These are phyloP conservation scores for Dendryphion nanum DNA, from an alignment of 2,329 filamentous ascomycete species.

Conservation along the genomic window DNA sequence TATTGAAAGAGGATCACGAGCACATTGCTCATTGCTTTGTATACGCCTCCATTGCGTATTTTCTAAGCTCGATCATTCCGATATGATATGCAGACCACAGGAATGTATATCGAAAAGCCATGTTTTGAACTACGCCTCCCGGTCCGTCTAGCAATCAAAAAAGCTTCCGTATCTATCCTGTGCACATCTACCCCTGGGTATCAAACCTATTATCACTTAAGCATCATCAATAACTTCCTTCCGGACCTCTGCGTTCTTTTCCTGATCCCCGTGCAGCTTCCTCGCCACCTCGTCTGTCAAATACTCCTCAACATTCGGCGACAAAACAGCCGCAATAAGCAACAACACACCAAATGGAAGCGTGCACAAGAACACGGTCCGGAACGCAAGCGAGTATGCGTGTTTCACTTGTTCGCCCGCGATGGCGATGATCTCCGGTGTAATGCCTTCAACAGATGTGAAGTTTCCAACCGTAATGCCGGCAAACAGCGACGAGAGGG, in stretches of 20 bases:
- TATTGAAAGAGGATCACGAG: no score
- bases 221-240: no score
- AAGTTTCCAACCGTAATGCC: slow-evolving; percentile 24
- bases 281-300: slow-evolving; percentile 47
- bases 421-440: slow-evolving; percentile 21
- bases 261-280: slow-evolving; percentile 36
- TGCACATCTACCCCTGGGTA: no score
- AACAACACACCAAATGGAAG: slow-evolving; percentile 36
- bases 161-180: no score
- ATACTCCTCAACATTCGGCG: slow-evolving; percentile 46
- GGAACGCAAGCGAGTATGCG: slow-evolving; percentile 47
- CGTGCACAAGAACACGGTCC: slow-evolving; percentile 46
- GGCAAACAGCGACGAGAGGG: slow-evolving; percentile 19
- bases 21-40: no score
- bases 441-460: slow-evolving; percentile 24
- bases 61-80: no score
- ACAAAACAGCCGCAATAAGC: slow-evolving; percentile 39
- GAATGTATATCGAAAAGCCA: no score
- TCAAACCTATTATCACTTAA: no score
- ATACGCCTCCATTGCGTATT: no score
- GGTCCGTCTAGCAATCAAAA: no score
- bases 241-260: slow-evolving; percentile 9
- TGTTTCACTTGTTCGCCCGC: slow-evolving; percentile 37
- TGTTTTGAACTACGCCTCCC: no score
- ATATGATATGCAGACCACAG: no score